Conservation (phyloP, 73 alveolate species). For the Paramecium sonneborni region DNA sequence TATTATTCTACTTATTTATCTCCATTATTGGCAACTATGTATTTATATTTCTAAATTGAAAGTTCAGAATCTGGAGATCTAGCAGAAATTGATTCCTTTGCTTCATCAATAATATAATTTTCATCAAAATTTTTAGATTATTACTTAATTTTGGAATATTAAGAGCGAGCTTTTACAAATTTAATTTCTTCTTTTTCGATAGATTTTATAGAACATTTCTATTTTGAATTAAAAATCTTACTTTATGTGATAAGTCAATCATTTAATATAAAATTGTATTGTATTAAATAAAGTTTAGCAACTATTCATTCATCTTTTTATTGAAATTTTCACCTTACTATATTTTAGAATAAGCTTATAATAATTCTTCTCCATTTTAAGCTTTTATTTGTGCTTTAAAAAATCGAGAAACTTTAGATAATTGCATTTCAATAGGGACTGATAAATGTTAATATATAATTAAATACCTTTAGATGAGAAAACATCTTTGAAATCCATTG, state of each 20-base stretch:
- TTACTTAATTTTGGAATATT: background rate
- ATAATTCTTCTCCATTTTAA: background rate
- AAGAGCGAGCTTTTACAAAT: background rate
- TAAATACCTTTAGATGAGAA: background rate
- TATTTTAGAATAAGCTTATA: background rate
- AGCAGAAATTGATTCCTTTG: background rate
- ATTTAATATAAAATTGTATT: background rate
- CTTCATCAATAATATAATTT: background rate
- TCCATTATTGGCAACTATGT: background rate
- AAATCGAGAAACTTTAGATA: background rate
- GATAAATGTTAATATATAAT: background rate
- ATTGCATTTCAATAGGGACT: background rate
- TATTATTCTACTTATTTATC: background rate
- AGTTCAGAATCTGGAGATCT: background rate
- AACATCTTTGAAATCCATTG: background rate
- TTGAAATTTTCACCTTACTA: background rate
- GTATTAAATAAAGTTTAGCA: background rate
- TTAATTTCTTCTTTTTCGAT: background rate
- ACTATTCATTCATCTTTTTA: background rate
- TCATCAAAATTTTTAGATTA: background rate
- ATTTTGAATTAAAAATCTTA: background rate
- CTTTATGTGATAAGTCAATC: background rate
- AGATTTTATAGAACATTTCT: background rate
- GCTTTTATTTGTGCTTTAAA: background rate
- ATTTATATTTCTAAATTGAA: background rate